phyloP scores from a whole-genome alignment of 305 asterid genomes.

The Coffea humblotiana region DNA sequence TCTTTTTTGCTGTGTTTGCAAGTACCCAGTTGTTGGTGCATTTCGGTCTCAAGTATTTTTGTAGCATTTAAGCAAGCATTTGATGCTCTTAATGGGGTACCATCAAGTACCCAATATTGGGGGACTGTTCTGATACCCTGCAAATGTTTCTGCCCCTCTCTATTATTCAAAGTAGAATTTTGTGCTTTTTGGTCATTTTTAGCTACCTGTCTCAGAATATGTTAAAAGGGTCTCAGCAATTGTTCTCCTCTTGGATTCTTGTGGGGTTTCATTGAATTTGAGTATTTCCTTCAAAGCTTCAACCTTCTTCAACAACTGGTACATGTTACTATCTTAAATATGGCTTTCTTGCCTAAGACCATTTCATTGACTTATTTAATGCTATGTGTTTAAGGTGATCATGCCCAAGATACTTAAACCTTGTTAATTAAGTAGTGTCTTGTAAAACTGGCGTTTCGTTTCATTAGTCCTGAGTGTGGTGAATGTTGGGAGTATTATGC shows the following conservation, averaged over 20 bases:
- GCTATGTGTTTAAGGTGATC: constrained; percentile 13
- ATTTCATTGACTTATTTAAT: constrained; percentile 18
- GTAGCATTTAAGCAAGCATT: constrained; percentile 48
- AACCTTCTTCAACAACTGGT: constrained; percentile 28
- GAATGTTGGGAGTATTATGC: constrained; percentile 12
- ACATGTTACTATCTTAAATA: constrained; percentile 23
- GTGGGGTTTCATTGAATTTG: constrained; percentile 37
- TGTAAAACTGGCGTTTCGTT: constrained; percentile 21
- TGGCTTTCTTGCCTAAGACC: constrained; percentile 19
- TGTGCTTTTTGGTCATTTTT: constrained; percentile 46
- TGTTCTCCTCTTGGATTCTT: constrained; percentile 40
- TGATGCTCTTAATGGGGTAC: constrained; percentile 47
- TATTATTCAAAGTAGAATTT: constrained; percentile 34
- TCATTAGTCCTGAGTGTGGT: constrained; percentile 28
- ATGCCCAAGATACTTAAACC: constrained; percentile 11
- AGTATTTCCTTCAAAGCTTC: constrained; percentile 46
- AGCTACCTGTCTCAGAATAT: constrained; percentile 44
- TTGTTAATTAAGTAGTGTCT: not conserved
- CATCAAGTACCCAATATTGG: constrained; percentile 45
- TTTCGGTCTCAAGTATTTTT: constrained; percentile 26
- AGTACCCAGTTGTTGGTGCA: constrained; percentile 61
- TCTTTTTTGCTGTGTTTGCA: constrained; percentile 56
- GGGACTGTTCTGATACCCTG: constrained; percentile 30
- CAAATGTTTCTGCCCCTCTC: constrained; percentile 37
- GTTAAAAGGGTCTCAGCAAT: constrained; percentile 43